Evolutionary conservation across 805 yeast genomes (phyloP).

Genomic region (Candida tallmaniae): DNA sequence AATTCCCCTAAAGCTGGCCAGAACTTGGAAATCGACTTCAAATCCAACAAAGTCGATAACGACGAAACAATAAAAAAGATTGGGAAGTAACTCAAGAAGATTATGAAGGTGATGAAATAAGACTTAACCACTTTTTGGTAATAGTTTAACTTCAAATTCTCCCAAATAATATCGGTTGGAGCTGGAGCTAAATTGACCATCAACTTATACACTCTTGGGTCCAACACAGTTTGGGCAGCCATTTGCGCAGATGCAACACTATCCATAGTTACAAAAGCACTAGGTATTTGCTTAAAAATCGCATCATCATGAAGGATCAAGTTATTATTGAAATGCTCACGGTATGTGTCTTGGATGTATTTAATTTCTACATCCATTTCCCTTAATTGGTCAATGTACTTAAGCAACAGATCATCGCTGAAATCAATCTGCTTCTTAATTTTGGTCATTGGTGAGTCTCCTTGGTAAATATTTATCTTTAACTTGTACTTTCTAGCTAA

Average conservation of each 20-base stretch:
- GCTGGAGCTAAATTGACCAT: constrained; percentile 44
- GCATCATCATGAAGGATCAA: constrained; percentile 20
- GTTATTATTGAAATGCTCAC: constrained; percentile 6
- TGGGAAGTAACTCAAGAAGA: constrained; percentile 46
- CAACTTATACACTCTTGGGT: constrained; percentile 41
- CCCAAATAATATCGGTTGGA: constrained; percentile 43
- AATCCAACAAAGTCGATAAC: constrained; percentile 52
- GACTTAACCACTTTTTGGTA: constrained; percentile 33
- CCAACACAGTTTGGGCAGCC: constrained; percentile 45
- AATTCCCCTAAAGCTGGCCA: constrained; percentile 59
- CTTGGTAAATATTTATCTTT: constrained; percentile 35
- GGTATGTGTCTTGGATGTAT: constrained; percentile 26
- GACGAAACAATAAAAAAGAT: constrained; percentile 54
- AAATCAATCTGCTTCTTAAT: constrained; percentile 11
- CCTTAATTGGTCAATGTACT: constrained; percentile 29
- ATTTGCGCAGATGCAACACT: constrained; percentile 46
- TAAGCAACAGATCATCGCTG: constrained; percentile 24
- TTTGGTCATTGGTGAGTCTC: constrained; percentile 28
- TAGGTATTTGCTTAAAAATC: constrained; percentile 35
- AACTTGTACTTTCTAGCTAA: constrained; percentile 42
- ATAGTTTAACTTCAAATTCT: constrained; percentile 41
- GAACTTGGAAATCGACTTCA: constrained; percentile 49
- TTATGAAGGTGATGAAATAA: constrained; percentile 38
- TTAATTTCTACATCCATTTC: constrained; percentile 37
- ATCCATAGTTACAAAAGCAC: constrained; percentile 48